Conservation (phyloP, 805 yeast genomes). For the Starmerella floris region DNA sequence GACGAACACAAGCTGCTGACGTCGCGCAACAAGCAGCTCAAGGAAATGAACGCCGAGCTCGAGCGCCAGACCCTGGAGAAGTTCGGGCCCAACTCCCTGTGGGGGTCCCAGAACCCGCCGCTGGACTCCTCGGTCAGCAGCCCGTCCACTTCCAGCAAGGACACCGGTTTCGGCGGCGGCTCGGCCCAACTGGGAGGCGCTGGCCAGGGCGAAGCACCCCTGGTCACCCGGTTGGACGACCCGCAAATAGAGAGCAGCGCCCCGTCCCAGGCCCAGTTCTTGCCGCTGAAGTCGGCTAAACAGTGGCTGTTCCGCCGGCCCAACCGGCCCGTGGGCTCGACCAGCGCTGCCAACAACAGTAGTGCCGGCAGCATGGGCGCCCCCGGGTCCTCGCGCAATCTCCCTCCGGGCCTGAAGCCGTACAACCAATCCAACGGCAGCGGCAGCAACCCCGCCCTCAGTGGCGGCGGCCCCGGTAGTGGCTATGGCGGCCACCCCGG, state of each 20-base stretch:
- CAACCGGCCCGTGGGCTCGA: neutral
- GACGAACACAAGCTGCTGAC: conserved; percentile 27
- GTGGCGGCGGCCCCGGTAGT: neutral
- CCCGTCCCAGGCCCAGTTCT: conserved; percentile 9
- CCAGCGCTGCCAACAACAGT: neutral
- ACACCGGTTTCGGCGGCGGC: neutral
- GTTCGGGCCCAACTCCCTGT: conserved; percentile 20
- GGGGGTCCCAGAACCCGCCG: conserved; percentile 14
- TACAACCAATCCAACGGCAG: neutral
- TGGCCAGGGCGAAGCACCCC: conserved; percentile 3
- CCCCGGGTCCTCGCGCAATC: neutral
- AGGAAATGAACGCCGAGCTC: conserved; percentile 30
- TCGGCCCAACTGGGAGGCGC: neutral
- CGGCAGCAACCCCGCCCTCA: conserved; percentile 1
- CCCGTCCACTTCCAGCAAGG: neutral
- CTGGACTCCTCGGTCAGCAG: neutral
- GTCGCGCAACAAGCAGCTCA: conserved; percentile 27
- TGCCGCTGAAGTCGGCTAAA: conserved; percentile 11
- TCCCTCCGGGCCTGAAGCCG: neutral
- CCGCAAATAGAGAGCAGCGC: neutral
- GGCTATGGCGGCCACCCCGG: too few relatives aligned
- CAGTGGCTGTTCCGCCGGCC: conserved; percentile 17
- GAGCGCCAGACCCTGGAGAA: conserved; percentile 27
- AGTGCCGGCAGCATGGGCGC: neutral
- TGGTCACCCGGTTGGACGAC: conserved; percentile 12